Evolutionary conservation across 495 filamentous ascomycete species (phyloP).

Genomic region (Trichocladium uniseriatum): DNA sequence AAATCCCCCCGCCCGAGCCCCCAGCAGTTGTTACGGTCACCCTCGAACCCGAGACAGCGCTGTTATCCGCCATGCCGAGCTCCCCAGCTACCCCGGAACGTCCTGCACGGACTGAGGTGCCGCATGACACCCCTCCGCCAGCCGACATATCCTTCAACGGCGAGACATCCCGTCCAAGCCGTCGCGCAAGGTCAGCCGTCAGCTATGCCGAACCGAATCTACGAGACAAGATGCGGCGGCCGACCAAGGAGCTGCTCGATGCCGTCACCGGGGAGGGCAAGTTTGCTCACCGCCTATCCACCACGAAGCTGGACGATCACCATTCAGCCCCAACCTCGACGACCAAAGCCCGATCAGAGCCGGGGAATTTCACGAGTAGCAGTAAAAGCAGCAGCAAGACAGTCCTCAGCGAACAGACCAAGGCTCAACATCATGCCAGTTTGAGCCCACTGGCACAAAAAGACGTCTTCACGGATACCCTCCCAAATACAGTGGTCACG

Average conservation of each 20-base stretch:
- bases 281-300: constrained; percentile 22
- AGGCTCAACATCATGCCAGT: neutral
- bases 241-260: constrained; percentile 63
- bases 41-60: constrained; percentile 25
- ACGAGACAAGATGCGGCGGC: constrained; percentile 78
- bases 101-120: constrained; percentile 17
- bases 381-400: neutral
- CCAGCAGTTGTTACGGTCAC: constrained; percentile 9
- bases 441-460: constrained; percentile 19
- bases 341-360: constrained; percentile 1
- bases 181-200: constrained; percentile 56
- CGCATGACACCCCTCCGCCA: constrained; percentile 48
- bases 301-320: constrained; percentile 20
- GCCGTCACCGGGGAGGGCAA: constrained; percentile 53
- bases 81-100: constrained; percentile 30
- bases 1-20: constrained; percentile 18
- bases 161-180: constrained; percentile 47
- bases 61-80: constrained; percentile 19
- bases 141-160: constrained; percentile 43
- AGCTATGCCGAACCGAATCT: constrained; percentile 85
- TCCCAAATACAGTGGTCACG: constrained; percentile 24
- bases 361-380: neutral
- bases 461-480: neutral
- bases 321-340: constrained; percentile 12
- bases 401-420: neutral